Conservation (phyloP, 2,329 filamentous ascomycete genomes). For the Didymella pinodella region DNA sequence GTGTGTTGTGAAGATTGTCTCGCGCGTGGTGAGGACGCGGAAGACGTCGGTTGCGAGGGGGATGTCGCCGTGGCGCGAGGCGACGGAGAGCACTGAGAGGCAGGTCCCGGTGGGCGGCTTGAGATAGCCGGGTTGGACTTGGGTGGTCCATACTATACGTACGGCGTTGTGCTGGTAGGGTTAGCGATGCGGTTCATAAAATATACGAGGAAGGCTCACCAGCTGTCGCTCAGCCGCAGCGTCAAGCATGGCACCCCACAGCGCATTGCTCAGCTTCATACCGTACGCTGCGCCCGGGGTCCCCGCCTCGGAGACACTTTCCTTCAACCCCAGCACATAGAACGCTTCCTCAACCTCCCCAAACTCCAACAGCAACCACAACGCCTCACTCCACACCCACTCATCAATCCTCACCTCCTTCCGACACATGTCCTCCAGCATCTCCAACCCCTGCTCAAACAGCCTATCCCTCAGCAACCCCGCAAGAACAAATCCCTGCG, state of each 20-base stretch:
- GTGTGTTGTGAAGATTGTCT: slow-evolving; percentile 65
- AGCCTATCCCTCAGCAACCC: slow-evolving; percentile 83
- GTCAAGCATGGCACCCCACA: slow-evolving; percentile 80
- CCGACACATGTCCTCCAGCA: slow-evolving; percentile 71
- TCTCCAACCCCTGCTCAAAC: slow-evolving; percentile 78
- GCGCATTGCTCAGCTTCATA: slow-evolving; percentile 55
- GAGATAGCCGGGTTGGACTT: slow-evolving; percentile 66
- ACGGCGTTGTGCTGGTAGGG: slow-evolving; percentile 66
- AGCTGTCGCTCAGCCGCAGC: slow-evolving; percentile 71
- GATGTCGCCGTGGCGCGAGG: slow-evolving; percentile 72
- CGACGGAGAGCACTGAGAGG: slow-evolving; percentile 74
- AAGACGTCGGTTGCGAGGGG: slow-evolving; percentile 75
- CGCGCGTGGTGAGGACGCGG: slow-evolving; percentile 66
- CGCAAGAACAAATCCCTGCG: slow-evolving; percentile 72
- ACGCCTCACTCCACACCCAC: slow-evolving; percentile 82
- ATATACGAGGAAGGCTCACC: slow-evolving; percentile 42
- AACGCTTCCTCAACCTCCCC: slow-evolving; percentile 81
- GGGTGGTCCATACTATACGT: slow-evolving; percentile 73
- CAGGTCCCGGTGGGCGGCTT: slow-evolving; percentile 71
- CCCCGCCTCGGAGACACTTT: slow-evolving; percentile 21
- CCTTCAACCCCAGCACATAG: slow-evolving; percentile 65
- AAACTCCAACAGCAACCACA: slow-evolving; percentile 74
- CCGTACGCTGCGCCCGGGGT: slow-evolving; percentile 34
- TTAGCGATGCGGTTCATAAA: slow-evolving; percentile 18
- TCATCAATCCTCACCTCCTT: slow-evolving; percentile 63